A percentile compares a stretch with the other conserved stretches of the same genome.
Evolutionary conservation across 306 rosid genomes (phyloP).

Genomic region (Rubus parviflorus): DNA sequence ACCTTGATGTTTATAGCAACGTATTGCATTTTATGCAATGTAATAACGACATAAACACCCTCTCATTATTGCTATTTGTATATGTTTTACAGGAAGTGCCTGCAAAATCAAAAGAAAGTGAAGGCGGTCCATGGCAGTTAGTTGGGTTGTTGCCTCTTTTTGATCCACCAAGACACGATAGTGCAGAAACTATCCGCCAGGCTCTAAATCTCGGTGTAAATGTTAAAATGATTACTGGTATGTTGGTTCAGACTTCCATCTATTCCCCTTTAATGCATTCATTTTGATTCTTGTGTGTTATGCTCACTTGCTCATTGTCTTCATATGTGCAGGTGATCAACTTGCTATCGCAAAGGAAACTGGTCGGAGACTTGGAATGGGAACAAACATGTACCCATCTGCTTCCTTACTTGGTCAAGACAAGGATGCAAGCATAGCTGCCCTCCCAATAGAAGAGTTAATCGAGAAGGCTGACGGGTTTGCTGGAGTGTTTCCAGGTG

Average conservation of each 20-base stretch:
- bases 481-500: conserved; percentile 99
- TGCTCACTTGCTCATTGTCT: conserved; percentile 18
- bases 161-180: conserved; percentile 97
- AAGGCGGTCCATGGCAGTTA: conserved; percentile 87
- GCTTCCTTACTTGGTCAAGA: conserved; percentile 89
- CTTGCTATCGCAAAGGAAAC: conserved; percentile 99
- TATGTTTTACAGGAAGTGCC: conserved; percentile 74
- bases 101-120: conserved; percentile 68
- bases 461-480: conserved; percentile 99
- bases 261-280: not conserved
- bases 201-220: conserved; percentile 98
- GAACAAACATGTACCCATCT: conserved; percentile 98
- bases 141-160: conserved; percentile 90
- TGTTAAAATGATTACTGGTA: conserved; percentile 99
- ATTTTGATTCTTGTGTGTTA: conserved; percentile 8
- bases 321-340: conserved; percentile 67
- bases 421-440: conserved; percentile 82
- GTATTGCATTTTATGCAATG: not conserved
- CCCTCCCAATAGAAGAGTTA: conserved; percentile 89
- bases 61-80: not conserved
- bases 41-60: not conserved
- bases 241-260: conserved; percentile 6
- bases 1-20: conserved; percentile 1
- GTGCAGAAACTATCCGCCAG: conserved; percentile 95
- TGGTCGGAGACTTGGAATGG: conserved; percentile 98